Conservation (phyloP, 768 basidiomycete genomes). For the Tulasnella sp. region DNA sequence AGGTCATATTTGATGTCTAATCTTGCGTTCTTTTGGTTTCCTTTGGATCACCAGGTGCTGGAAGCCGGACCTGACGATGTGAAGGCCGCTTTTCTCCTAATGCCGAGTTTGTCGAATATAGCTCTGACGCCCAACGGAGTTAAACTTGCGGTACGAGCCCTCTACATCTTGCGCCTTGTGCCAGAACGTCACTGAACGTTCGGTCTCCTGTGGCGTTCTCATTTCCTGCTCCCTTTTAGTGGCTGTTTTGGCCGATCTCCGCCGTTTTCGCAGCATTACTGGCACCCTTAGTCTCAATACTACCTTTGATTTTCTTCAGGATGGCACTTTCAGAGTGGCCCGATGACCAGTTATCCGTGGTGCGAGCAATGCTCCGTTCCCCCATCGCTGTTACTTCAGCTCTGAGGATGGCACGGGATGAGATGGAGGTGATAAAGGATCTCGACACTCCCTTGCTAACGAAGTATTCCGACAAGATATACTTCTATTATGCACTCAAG, state of each 20-base stretch:
- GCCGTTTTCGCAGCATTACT: slow-evolving; percentile 32
- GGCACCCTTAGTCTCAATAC: slow-evolving; percentile 30
- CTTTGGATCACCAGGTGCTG: slow-evolving; percentile 33
- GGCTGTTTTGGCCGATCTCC: slow-evolving; percentile 39
- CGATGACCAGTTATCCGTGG: slow-evolving; percentile 31
- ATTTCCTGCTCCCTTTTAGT: slow-evolving; percentile 24
- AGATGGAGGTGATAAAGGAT: slow-evolving; percentile 49
- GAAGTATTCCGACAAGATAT: slow-evolving; percentile 30
- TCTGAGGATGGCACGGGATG: slow-evolving; percentile 52
- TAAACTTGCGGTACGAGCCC: slow-evolving; percentile 29
- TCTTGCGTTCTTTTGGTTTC: neutral
- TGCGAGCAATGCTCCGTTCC: slow-evolving; percentile 41
- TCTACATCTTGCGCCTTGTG: neutral
- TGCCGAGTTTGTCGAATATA: slow-evolving; percentile 59
- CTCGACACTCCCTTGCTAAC: slow-evolving; percentile 38
- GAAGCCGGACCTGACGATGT: slow-evolving; percentile 34
- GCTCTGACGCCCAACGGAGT: slow-evolving; percentile 52
- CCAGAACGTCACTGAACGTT: slow-evolving; percentile 29
- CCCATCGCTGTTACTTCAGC: slow-evolving; percentile 41
- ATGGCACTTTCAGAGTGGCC: slow-evolving; percentile 44
- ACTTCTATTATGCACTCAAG: slow-evolving; percentile 46
- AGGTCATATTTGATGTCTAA: neutral
- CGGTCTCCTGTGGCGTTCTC: neutral
- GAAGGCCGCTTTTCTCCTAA: slow-evolving; percentile 45
- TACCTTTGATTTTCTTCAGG: slow-evolving; percentile 28